Percentiles rank a stretch among this genome's conserved stretches.
Evolutionary conservation across 805 yeast genomes (phyloP).

Genomic region (Priceomyces castillae): DNA sequence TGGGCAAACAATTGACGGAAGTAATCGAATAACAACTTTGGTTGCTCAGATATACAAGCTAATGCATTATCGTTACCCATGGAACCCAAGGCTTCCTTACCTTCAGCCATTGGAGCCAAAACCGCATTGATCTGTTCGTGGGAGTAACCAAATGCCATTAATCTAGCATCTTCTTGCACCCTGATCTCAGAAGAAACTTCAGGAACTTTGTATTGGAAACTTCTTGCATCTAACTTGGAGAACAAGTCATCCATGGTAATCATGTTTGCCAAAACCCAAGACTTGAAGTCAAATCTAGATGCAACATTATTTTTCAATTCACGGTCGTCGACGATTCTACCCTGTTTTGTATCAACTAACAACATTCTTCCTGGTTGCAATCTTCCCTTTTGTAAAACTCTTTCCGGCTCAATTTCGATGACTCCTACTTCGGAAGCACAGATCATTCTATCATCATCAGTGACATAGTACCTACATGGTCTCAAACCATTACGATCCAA

Average conservation of each 20-base stretch:
- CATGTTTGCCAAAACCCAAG: conserved; percentile 87
- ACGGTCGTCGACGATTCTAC: conserved; percentile 89
- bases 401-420: conserved; percentile 79
- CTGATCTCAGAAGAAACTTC: conserved; percentile 33
- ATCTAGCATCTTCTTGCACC: conserved; percentile 78
- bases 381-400: conserved; percentile 86
- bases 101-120: conserved; percentile 93
- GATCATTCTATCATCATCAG: conserved; percentile 91
- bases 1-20: conserved; percentile 96
- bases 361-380: conserved; percentile 95
- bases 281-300: conserved; percentile 82
- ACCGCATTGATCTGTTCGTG: conserved; percentile 83
- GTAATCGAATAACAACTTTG: conserved; percentile 85
- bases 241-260: conserved; percentile 77
- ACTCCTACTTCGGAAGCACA: conserved; percentile 99
- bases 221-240: conserved; percentile 50
- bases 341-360: conserved; percentile 89
- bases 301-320: conserved; percentile 81
- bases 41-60: conserved; percentile 93
- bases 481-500: conserved; percentile 96
- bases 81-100: conserved; percentile 93
- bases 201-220: conserved; percentile 23
- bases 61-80: conserved; percentile 98
- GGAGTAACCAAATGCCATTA: conserved; percentile 89
- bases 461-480: conserved; percentile 96